Conservation (phyloP, 495 filamentous ascomycete genomes). For the Bryoglossum gracile region DNA sequence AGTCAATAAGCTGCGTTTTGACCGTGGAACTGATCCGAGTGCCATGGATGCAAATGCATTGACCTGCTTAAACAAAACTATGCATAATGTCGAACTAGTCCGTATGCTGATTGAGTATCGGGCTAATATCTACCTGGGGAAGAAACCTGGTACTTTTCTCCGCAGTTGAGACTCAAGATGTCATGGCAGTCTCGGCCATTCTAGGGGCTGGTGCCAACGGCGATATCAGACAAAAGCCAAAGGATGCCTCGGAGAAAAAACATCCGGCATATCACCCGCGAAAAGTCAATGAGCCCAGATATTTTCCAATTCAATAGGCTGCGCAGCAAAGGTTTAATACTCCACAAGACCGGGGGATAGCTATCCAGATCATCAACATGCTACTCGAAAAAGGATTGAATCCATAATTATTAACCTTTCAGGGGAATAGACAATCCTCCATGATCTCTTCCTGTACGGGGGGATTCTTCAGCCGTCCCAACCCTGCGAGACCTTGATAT, state of each 20-base stretch:
- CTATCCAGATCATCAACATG: slow-evolving; percentile 8
- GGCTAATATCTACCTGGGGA: slow-evolving; percentile 6
- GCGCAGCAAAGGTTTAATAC: slow-evolving; percentile 4
- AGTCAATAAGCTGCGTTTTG: slow-evolving; percentile 26
- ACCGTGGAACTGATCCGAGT: slow-evolving; percentile 34
- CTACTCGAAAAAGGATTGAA: slow-evolving; percentile 6
- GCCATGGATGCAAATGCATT: slow-evolving; percentile 23
- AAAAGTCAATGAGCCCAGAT: background rate
- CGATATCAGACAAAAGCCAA: background rate
- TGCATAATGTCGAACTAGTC: slow-evolving; percentile 37
- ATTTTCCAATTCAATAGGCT: slow-evolving; percentile 10
- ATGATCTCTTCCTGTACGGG: slow-evolving; percentile 3
- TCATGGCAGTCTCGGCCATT: background rate
- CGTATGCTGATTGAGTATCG: slow-evolving; percentile 18
- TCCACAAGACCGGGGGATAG: background rate
- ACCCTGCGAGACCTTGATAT: background rate
- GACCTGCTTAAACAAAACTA: slow-evolving; percentile 16
- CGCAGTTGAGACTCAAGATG: background rate
- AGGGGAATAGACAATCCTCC: slow-evolving; percentile 1
- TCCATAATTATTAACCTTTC: slow-evolving; percentile 2
- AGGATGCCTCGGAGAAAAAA: background rate
- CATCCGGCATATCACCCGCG: background rate
- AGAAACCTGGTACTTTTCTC: slow-evolving; percentile 1
- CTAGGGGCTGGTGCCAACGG: slow-evolving; percentile 5
- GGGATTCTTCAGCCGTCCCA: slow-evolving; percentile 10